Evolutionary conservation across 2,329 filamentous ascomycete species (phyloP).

Genomic region (Alternaria novae-zelandiae): DNA sequence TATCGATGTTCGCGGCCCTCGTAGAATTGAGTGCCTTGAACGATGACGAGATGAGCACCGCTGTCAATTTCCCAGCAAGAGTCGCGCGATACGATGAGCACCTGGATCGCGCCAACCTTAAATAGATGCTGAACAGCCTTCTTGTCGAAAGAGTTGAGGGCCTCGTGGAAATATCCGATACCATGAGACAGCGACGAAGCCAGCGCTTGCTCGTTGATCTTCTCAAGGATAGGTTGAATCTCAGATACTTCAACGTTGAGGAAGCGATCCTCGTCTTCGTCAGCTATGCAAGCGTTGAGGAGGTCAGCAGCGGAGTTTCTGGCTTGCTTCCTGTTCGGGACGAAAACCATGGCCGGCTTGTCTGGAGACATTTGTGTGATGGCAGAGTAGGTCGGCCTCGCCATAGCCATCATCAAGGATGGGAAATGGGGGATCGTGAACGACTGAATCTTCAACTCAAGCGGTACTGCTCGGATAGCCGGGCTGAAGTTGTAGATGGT

Average conservation of each 20-base stretch:
- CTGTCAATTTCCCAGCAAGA: conserved; percentile 95
- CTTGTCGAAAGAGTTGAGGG: conserved; percentile 85
- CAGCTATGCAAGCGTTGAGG: conserved; percentile 82
- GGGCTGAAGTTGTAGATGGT: conserved; percentile 99
- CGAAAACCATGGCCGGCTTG: conserved; percentile 89
- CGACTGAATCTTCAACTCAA: conserved; percentile 94
- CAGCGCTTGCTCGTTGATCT: conserved; percentile 83
- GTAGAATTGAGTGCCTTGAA: conserved; percentile 98
- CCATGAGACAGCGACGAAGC: conserved; percentile 91
- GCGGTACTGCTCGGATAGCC: conserved; percentile 82
- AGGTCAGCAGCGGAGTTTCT: conserved; percentile 86
- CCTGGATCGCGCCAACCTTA: conserved; percentile 85
- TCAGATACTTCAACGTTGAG: conserved; percentile 83
- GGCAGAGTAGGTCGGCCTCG: conserved; percentile 87
- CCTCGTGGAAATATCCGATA: conserved; percentile 97
- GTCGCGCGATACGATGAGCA: conserved; percentile 81
- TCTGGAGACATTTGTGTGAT: conserved; percentile 87
- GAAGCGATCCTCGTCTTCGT: conserved; percentile 93
- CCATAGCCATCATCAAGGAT: conserved; percentile 98
- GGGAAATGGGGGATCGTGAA: conserved; percentile 97
- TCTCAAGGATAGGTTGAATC: conserved; percentile 79
- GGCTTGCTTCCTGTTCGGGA: conserved; percentile 92
- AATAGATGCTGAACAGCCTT: conserved; percentile 93
- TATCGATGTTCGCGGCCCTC: conserved; percentile 97
- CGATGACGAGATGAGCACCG: conserved; percentile 86